These are phyloP conservation scores for Skeletonema potamos DNA, from an alignment of 108 stramenopile genomes.

Conservation along the genomic window DNA sequence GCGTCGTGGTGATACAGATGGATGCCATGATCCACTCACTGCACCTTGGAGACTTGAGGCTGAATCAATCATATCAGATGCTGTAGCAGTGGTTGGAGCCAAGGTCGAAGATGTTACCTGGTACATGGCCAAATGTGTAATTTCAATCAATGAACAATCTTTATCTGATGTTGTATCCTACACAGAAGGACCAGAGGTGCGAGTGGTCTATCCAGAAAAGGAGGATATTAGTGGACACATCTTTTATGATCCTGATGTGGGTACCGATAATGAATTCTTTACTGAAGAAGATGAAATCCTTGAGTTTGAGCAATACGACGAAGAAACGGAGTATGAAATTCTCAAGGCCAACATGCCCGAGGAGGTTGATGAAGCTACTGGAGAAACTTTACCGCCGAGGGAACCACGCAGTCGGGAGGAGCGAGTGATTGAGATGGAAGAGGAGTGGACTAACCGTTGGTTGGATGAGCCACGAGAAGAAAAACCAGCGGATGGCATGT, in stretches of 20 bases:
- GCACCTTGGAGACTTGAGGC: conserved; percentile 73
- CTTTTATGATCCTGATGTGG: conserved; percentile 65
- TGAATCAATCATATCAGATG: conserved; percentile 61
- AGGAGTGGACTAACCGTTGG: conserved; percentile 12
- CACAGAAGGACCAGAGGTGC: conserved; percentile 55
- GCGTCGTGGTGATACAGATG: conserved; percentile 75
- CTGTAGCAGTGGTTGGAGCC: conserved; percentile 54
- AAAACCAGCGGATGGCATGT: conserved; percentile 30
- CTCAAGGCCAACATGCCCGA: conserved; percentile 36
- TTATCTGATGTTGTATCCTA: conserved; percentile 29
- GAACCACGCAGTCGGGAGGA: conserved; percentile 29
- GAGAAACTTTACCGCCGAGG: conserved; percentile 16
- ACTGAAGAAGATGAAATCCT: conserved; percentile 55
- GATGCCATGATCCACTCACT: conserved; percentile 82
- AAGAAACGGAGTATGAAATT: conserved; percentile 54
- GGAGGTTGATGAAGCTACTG: conserved; percentile 41
- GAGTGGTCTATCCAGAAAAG: conserved; percentile 46
- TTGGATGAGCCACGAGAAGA: conserved; percentile 11
- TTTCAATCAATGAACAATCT: conserved; percentile 52
- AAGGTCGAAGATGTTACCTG: conserved; percentile 77
- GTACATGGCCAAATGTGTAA: conserved; percentile 69
- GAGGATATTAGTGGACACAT: conserved; percentile 48
- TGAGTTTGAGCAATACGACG: conserved; percentile 60
- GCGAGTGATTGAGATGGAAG: conserved; percentile 15
- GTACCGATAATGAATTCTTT: conserved; percentile 45